A percentile compares a stretch with the other conserved stretches of the same genome.
phyloP scores from a whole-genome alignment of 2,329 filamentous ascomycete species.

The Cercospora sojina region DNA sequence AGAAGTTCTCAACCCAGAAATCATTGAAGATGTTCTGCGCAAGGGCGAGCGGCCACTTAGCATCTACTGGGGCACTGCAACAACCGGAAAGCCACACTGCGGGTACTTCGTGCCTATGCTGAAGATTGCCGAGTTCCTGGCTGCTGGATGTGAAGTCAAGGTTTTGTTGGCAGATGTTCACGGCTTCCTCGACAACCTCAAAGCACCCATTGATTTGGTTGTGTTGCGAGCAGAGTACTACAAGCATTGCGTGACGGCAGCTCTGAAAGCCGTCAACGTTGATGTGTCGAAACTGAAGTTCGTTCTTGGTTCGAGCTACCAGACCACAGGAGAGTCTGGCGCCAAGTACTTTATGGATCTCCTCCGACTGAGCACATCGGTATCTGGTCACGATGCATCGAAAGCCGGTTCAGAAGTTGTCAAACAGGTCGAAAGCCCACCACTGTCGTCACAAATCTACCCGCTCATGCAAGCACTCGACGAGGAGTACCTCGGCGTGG shows the following conservation, averaged over 20 bases:
- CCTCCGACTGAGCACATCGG: slow-evolving; percentile 69
- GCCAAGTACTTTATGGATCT: slow-evolving; percentile 80
- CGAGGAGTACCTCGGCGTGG: slow-evolving; percentile 83
- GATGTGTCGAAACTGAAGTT: slow-evolving; percentile 77
- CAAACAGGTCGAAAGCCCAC: slow-evolving; percentile 80
- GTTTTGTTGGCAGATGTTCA: slow-evolving; percentile 51
- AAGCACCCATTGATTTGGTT: slow-evolving; percentile 81
- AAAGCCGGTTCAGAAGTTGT: slow-evolving; percentile 92
- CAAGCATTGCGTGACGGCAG: slow-evolving; percentile 68
- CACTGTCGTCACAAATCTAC: slow-evolving; percentile 74
- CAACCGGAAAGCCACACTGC: slow-evolving; percentile 82
- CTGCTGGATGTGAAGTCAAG: slow-evolving; percentile 71
- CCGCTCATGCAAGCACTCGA: slow-evolving; percentile 87
- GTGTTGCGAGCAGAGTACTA: slow-evolving; percentile 83
- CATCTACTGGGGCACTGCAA: slow-evolving; percentile 87
- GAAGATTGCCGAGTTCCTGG: slow-evolving; percentile 85
- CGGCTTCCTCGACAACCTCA: slow-evolving; percentile 61
- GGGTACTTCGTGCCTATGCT: slow-evolving; percentile 87
- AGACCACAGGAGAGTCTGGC: slow-evolving; percentile 64
- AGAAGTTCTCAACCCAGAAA: slow-evolving; percentile 80
- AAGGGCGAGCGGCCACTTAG: slow-evolving; percentile 69
- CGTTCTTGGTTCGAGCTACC: slow-evolving; percentile 66
- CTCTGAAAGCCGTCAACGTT: slow-evolving; percentile 76
- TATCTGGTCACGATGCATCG: slow-evolving; percentile 77
- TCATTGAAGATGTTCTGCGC: slow-evolving; percentile 70